These are phyloP conservation scores for Diaporthe citriasiana DNA, from an alignment of 2,329 filamentous ascomycete species.

Conservation along the genomic window DNA sequence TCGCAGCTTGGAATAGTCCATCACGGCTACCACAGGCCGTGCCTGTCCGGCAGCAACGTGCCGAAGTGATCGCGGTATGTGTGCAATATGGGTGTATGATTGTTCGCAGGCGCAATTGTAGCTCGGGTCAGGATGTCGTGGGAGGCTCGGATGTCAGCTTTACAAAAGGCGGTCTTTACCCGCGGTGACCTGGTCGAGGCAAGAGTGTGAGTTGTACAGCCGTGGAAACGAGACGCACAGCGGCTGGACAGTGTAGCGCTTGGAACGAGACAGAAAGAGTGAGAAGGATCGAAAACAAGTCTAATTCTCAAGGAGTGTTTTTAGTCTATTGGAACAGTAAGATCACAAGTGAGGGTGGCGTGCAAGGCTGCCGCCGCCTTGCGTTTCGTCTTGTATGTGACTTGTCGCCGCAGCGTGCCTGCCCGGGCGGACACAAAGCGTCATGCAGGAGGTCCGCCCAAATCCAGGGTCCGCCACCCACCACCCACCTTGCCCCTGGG, in stretches of 20 bases:
- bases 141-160: background rate
- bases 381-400: slow-evolving; percentile 30
- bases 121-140: background rate
- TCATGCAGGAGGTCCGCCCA: slow-evolving; percentile 1
- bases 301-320: slow-evolving; percentile 9
- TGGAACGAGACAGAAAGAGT: background rate
- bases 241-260: background rate
- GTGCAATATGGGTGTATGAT: background rate
- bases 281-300: slow-evolving; percentile 3
- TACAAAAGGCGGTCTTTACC: background rate
- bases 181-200: background rate
- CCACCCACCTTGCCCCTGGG: background rate
- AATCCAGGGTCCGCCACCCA: slow-evolving; percentile 22
- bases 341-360: background rate
- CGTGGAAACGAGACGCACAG: background rate
- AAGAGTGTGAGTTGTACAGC: background rate
- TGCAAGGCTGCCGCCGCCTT: slow-evolving; percentile 34
- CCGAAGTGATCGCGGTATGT: background rate
- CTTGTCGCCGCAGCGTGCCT: slow-evolving; percentile 19
- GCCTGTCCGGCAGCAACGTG: slow-evolving; percentile 36
- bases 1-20: slow-evolving; percentile 83
- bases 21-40: slow-evolving; percentile 50
- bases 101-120: no score
- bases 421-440: slow-evolving; percentile 1
- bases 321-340: slow-evolving; percentile 1